Percentiles rank a stretch among this genome's conserved stretches.
Conservation (phyloP, 495 filamentous ascomycete species). For the Clohesyomyces aquaticus region DNA sequence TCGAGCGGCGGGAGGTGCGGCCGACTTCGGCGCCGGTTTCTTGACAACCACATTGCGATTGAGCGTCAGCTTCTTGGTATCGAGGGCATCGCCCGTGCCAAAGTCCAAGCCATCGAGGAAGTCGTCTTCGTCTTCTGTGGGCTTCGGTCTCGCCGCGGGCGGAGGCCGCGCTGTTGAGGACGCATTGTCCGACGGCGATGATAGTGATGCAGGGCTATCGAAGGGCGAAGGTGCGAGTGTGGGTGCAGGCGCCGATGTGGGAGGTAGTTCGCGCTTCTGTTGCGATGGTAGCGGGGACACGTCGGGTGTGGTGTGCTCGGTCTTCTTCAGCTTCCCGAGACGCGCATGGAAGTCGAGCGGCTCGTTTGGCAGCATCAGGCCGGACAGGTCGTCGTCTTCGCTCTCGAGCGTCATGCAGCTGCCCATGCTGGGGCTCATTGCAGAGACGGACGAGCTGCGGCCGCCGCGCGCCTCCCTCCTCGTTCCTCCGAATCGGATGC, state of each 20-base stretch:
- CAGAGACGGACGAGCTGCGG: constrained; percentile 82
- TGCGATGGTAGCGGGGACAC: constrained; percentile 29
- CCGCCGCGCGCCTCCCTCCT: constrained; percentile 73
- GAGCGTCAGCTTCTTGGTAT: constrained; percentile 76
- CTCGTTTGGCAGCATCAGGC: constrained; percentile 79
- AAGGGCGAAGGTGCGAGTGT: constrained; percentile 10
- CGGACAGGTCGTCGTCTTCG: constrained; percentile 87
- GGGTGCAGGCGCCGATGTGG: constrained; percentile 34
- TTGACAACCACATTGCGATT: constrained; percentile 94
- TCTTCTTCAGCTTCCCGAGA: constrained; percentile 64
- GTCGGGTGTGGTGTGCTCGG: constrained; percentile 38
- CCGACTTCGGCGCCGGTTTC: constrained; percentile 59
- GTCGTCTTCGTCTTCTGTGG: constrained; percentile 66
- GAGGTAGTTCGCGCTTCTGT: constrained; percentile 27
- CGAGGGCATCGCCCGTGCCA: constrained; percentile 78
- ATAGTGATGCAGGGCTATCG: not conserved
- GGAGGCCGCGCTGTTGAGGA: not conserved
- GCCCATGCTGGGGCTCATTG: constrained; percentile 86
- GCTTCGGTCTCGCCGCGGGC: constrained; percentile 45
- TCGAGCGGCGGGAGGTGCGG: constrained; percentile 56
- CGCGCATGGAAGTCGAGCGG: constrained; percentile 78
- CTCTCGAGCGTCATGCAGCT: constrained; percentile 92
- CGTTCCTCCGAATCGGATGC: constrained; percentile 85
- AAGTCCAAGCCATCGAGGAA: constrained; percentile 88
- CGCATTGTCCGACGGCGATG: constrained; percentile 5